Percentiles rank a stretch among this genome's conserved stretches.
These are phyloP conservation scores for Coccomyxa subellipsoidea DNA, from an alignment of 163 green algal species.

Conservation along the genomic window DNA sequence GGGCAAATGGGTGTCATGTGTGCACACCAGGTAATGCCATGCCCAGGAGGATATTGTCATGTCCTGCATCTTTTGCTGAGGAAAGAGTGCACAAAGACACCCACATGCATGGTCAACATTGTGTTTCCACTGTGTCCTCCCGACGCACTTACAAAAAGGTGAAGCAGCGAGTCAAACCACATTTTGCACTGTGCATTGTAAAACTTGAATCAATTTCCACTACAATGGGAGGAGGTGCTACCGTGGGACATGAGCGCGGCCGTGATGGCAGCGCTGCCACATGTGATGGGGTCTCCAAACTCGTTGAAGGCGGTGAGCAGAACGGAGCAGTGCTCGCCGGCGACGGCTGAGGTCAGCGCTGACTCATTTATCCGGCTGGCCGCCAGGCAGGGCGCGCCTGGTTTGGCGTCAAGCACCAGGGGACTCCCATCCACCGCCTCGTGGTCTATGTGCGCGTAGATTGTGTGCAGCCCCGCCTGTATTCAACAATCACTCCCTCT, in stretches of 20 bases:
- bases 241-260: background rate
- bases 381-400: background rate
- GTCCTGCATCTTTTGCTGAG: too few species aligned
- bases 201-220: too few species aligned
- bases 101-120: too few species aligned
- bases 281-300: background rate
- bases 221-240: background rate
- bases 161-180: too few species aligned
- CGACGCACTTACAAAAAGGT: too few species aligned
- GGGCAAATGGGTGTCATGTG: too few species aligned
- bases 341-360: background rate
- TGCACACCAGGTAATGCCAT: too few species aligned
- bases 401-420: background rate
- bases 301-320: background rate
- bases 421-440: background rate
- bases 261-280: background rate
- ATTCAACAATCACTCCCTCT: background rate
- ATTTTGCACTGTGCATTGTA: too few species aligned
- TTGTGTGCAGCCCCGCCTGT: background rate
- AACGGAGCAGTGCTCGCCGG: background rate
- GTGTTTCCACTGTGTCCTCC: too few species aligned
- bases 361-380: background rate
- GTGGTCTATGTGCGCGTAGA: background rate
- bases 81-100: too few species aligned
- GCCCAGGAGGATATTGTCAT: too few species aligned